Conservation (phyloP, 2,329 filamentous ascomycete species). For the Verruconis gallopava region DNA sequence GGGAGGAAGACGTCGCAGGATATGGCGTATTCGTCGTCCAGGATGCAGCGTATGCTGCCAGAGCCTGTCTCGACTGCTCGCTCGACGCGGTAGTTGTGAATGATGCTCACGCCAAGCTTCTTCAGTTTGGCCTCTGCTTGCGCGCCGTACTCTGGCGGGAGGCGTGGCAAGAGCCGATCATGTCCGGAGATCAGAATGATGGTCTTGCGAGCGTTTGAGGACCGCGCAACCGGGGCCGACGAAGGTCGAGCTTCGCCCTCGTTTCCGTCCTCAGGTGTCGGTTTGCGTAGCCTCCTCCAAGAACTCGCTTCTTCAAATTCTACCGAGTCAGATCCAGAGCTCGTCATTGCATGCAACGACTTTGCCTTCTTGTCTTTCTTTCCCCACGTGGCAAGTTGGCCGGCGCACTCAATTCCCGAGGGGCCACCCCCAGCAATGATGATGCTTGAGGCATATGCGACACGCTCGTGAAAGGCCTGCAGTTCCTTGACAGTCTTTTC, state of each 20-base stretch:
- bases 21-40: conserved; percentile 20
- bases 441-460: conserved; percentile 21
- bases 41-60: conserved; percentile 8
- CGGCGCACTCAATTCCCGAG: conserved; percentile 25
- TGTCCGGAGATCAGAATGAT: conserved; percentile 23
- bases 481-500: conserved; percentile 22
- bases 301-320: neutral
- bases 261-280: neutral
- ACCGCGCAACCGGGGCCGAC: neutral
- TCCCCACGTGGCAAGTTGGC: conserved; percentile 22
- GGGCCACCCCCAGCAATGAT: conserved; percentile 25
- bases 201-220: too few species aligned
- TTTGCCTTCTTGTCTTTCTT: conserved; percentile 14
- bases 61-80: conserved; percentile 13
- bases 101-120: conserved; percentile 18
- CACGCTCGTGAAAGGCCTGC: conserved; percentile 17
- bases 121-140: conserved; percentile 22
- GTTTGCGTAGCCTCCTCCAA: neutral
- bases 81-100: conserved; percentile 13
- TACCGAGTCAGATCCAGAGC: neutral
- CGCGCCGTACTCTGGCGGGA: conserved; percentile 16
- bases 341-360: neutral
- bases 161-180: conserved; percentile 19
- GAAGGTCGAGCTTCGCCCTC: neutral
- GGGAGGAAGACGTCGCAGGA: conserved; percentile 24